A percentile compares a stretch with the other conserved stretches of the same genome.
Evolutionary conservation across 257 asterid species (phyloP).

Genomic region (Solanum ahanhuiri): DNA sequence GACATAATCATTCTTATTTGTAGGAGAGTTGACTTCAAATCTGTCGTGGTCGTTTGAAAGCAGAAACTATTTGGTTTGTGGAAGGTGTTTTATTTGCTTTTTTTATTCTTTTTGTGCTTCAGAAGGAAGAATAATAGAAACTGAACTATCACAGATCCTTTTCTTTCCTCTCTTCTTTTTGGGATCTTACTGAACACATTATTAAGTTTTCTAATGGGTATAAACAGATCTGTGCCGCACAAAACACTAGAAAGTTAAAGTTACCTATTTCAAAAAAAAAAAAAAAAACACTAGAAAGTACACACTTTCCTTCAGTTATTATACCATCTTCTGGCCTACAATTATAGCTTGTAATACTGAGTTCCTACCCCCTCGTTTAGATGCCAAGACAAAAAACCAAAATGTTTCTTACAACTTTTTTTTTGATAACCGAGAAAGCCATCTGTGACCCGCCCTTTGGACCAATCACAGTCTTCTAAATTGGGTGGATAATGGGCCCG

Average conservation of each 20-base stretch:
- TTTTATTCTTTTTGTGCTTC: not conserved
- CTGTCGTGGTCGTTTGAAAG: not conserved
- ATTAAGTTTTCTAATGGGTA: not conserved
- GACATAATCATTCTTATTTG: not conserved
- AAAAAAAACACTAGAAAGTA: not conserved
- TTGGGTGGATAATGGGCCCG: no score
- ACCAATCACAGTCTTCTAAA: no score
- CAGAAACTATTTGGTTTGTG: not conserved
- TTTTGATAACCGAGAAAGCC: no score
- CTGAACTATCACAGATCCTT: not conserved
- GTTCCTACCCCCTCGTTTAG: not conserved
- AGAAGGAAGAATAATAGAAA: not conserved
- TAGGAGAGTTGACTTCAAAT: not conserved
- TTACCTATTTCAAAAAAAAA: no score
- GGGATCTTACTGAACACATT: not conserved
- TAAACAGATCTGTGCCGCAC: not conserved
- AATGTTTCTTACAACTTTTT: not conserved
- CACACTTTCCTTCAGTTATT: not conserved
- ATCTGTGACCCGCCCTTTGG: no score
- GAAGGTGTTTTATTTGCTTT: not conserved
- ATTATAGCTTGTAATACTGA: not conserved
- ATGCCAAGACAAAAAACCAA: not conserved
- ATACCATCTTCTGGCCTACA: not conserved
- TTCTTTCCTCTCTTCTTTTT: not conserved
- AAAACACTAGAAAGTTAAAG: not conserved